Conservation (phyloP, 148 eudicot genomes). For the Chenopodium berlandieri region DNA sequence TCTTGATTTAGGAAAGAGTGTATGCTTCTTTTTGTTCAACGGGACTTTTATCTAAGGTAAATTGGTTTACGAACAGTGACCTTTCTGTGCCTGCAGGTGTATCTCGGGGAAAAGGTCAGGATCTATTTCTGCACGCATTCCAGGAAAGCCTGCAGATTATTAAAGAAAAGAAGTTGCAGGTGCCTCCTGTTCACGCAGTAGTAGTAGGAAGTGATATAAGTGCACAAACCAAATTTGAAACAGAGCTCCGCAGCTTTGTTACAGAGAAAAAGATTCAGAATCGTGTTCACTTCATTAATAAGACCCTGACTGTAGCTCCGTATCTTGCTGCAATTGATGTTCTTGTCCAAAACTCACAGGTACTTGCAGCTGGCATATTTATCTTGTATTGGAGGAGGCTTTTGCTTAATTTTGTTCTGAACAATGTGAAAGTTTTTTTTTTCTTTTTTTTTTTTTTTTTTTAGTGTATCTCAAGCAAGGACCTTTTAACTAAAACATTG, state of each 20-base stretch:
- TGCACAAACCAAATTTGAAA: conserved; percentile 87
- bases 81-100: conserved; percentile 58
- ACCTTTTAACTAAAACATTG: neutral
- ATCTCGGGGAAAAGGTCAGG: conserved; percentile 97
- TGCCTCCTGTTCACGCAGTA: conserved; percentile 87
- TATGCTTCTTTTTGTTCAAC: neutral
- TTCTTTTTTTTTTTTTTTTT: neutral
- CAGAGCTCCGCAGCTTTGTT: conserved; percentile 82
- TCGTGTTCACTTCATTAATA: conserved; percentile 88
- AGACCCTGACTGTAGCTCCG: conserved; percentile 86
- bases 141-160: conserved; percentile 76
- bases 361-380: conserved; percentile 27
- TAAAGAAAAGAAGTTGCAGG: conserved; percentile 69
- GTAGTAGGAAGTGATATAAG: conserved; percentile 96
- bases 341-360: conserved; percentile 97
- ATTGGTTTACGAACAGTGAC: neutral
- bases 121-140: conserved; percentile 79
- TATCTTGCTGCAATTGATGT: conserved; percentile 89
- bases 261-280: conserved; percentile 61
- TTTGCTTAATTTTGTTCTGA: neutral
- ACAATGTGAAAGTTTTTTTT: neutral
- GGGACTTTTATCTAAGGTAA: neutral
- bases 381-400: neutral
- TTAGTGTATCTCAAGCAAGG: neutral
- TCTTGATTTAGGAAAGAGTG: neutral